Conservation (phyloP, 257 asterid species). For the Jacaranda copaia region DNA sequence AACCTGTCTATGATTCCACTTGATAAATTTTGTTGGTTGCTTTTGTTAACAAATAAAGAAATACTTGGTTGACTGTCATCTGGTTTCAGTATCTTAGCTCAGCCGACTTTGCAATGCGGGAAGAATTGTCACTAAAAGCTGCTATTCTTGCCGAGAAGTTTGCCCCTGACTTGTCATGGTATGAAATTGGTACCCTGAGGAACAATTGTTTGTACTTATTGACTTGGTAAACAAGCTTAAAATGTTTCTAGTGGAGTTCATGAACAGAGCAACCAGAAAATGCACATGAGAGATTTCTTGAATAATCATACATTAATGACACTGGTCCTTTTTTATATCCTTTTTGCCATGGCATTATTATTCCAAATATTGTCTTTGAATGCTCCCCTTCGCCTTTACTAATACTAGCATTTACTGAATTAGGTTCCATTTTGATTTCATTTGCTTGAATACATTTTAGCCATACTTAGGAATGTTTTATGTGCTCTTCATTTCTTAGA, state of each 20-base stretch:
- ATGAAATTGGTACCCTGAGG: slow-evolving; percentile 36
- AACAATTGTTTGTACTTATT: slow-evolving; percentile 22
- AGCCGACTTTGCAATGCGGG: slow-evolving; percentile 74
- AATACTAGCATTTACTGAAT: slow-evolving; percentile 14
- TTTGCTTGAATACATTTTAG: slow-evolving; percentile 25
- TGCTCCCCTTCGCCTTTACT: slow-evolving; percentile 5
- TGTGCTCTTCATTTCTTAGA: slow-evolving; percentile 4
- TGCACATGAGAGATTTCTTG: too few species aligned
- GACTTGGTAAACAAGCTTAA: slow-evolving; percentile 30
- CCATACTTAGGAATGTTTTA: neutral
- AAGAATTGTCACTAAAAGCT: slow-evolving; percentile 78
- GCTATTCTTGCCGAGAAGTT: slow-evolving; percentile 97
- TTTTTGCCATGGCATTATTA: slow-evolving; percentile 1
- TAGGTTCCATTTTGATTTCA: slow-evolving; percentile 19
- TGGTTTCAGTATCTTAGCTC: slow-evolving; percentile 76
- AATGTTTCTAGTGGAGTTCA: neutral
- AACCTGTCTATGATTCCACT: slow-evolving; percentile 32
- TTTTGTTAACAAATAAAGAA: slow-evolving; percentile 27
- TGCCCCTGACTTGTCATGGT: slow-evolving; percentile 98
- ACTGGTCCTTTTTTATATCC: neutral
- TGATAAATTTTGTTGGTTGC: slow-evolving; percentile 33
- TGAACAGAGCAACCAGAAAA: too few species aligned
- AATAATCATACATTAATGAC: too few species aligned
- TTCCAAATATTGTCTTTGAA: neutral
- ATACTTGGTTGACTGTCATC: slow-evolving; percentile 36